Percentiles rank a stretch among this genome's conserved stretches.
phyloP scores from a whole-genome alignment of 805 yeast species.

The Cyberlindnera saturnus region DNA sequence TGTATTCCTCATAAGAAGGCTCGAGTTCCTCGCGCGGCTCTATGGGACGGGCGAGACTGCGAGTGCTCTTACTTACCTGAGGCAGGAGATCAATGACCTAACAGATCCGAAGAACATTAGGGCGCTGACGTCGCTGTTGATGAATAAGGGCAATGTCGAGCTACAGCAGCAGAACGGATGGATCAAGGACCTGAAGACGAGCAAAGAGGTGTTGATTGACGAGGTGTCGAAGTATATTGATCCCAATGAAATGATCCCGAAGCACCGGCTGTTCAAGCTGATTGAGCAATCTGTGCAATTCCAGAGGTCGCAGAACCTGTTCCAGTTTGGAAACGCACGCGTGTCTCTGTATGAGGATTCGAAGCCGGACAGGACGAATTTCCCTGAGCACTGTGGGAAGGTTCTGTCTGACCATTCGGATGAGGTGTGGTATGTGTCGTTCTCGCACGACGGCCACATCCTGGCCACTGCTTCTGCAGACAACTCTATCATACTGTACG shows the following conservation, averaged over 20 bases:
- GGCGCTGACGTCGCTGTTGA: constrained; percentile 25
- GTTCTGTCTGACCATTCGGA: constrained; percentile 49
- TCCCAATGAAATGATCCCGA: constrained; percentile 48
- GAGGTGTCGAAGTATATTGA: constrained; percentile 42
- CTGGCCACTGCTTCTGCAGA: constrained; percentile 78
- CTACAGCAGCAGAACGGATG: constrained; percentile 26
- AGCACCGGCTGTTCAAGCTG: constrained; percentile 43
- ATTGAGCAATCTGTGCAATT: constrained; percentile 44
- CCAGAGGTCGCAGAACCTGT: constrained; percentile 34
- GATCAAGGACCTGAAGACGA: constrained; percentile 23
- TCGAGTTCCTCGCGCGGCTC: constrained; percentile 35
- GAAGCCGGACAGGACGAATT: constrained; percentile 26
- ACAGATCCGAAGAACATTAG: constrained; percentile 19
- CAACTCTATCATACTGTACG: constrained; percentile 57
- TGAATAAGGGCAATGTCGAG: constrained; percentile 18
- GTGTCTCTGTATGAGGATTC: constrained; percentile 33
- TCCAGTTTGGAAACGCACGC: constrained; percentile 27
- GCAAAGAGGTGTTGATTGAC: constrained; percentile 36
- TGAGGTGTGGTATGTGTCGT: constrained; percentile 82
- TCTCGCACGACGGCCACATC: constrained; percentile 69
- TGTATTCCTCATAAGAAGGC: constrained; percentile 32
- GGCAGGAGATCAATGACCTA: constrained; percentile 30
- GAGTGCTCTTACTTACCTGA: constrained; percentile 32
- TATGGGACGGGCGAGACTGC: constrained; percentile 26
- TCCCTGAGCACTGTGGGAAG: constrained; percentile 42